Conservation (phyloP, 805 yeast species). For the Ogataea pilisensis region DNA sequence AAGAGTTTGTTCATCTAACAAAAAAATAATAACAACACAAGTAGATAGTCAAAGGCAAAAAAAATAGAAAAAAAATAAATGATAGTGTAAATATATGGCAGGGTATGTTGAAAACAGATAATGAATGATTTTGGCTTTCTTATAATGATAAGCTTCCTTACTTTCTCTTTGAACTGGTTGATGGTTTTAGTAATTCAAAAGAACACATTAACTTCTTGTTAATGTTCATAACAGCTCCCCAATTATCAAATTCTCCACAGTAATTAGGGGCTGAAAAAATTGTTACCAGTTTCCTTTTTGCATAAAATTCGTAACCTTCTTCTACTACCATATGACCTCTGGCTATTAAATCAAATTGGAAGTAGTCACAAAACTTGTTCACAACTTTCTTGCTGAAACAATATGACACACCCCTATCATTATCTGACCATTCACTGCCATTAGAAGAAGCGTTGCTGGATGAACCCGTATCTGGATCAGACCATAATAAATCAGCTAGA, state of each 20-base stretch:
- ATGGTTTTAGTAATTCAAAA: constrained; percentile 65
- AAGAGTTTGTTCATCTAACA: neutral
- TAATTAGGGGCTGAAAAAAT: constrained; percentile 82
- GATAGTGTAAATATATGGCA: neutral
- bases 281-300: constrained; percentile 68
- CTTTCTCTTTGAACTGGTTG: constrained; percentile 10
- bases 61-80: neutral
- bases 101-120: too few species aligned
- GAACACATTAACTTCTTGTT: constrained; percentile 65
- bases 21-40: neutral
- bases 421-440: constrained; percentile 64
- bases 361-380: constrained; percentile 59
- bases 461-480: constrained; percentile 63
- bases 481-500: constrained; percentile 76
- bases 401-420: constrained; percentile 80
- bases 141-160: too few species aligned
- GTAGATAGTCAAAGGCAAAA: neutral
- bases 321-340: constrained; percentile 90
- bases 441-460: constrained; percentile 8
- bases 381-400: constrained; percentile 73
- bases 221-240: constrained; percentile 78
- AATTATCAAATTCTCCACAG: constrained; percentile 76
- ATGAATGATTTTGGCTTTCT: too few species aligned
- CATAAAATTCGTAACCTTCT: constrained; percentile 82
- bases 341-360: constrained; percentile 72